phyloP scores from a whole-genome alignment of 257 asterid genomes.

The Solanum chiquidenum region DNA sequence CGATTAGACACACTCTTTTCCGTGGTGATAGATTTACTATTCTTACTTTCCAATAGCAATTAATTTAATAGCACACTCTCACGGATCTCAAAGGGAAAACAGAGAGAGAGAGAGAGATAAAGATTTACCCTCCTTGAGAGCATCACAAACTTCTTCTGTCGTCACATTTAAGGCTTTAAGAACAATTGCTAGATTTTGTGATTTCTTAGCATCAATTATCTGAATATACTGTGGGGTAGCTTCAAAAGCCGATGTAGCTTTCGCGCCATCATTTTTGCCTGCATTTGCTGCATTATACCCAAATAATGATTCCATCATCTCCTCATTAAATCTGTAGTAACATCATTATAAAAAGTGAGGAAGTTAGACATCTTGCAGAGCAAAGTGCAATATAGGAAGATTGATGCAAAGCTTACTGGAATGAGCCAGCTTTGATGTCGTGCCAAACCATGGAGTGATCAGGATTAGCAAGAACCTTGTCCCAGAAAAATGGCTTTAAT shows the following conservation, averaged over 20 bases:
- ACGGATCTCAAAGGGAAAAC: background rate
- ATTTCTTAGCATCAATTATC: slow-evolving; percentile 75
- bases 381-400: background rate
- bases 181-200: slow-evolving; percentile 84
- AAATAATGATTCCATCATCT: slow-evolving; percentile 85
- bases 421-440: slow-evolving; percentile 83
- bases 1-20: background rate
- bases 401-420: slow-evolving; percentile 51
- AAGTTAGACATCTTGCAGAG: background rate
- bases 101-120: background rate
- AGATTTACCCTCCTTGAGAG: slow-evolving; percentile 62
- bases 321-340: slow-evolving; percentile 68
- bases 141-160: slow-evolving; percentile 76
- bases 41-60: background rate
- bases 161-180: slow-evolving; percentile 84
- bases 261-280: slow-evolving; percentile 28
- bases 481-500: slow-evolving; percentile 96
- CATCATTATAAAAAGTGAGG: background rate
- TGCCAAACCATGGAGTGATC: slow-evolving; percentile 95
- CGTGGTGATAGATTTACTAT: background rate
- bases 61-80: background rate
- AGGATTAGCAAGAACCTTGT: slow-evolving; percentile 82
- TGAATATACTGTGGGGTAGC: slow-evolving; percentile 44
- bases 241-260: slow-evolving; percentile 32
- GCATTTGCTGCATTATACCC: slow-evolving; percentile 46